Base-by-base conservation (phyloP, 768 basidiomycete genomes). In the Crassisporium funariophilum region DNA sequence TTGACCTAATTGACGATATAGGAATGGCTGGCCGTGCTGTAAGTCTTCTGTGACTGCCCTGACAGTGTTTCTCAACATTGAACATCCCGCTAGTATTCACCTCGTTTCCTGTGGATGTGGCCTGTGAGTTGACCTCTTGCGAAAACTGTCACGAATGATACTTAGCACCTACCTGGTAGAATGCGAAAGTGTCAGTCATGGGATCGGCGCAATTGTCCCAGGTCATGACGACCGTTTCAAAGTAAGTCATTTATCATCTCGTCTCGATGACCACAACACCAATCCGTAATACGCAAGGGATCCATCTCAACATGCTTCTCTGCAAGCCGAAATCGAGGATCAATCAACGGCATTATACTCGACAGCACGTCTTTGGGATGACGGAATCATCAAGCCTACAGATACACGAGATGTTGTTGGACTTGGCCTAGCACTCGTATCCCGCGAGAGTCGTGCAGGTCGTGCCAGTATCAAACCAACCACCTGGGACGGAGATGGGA, bases 101-200 rank as follows among this genome's bases (percentile, higher is more conserved):
- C 95, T 13, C 78, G 92, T 49, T 97, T 98, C 78, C 67, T 98
- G 41, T 98, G 91, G 90, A 95, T 94, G 91, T 98, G 95, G 95
- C 94, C 94, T 47, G 89, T 91, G 68, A 59, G 87, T n/a, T n/a
- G n/a, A n/a, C n/a, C n/a, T n/a, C n/a, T n/a, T n/a, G n/a, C n/a
- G n/a, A n/a, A n/a, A n/a, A 10, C 36, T 37, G 27, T n/a, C 24
- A 21, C n/a, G 10, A 12, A 39, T 35, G 22, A 44, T 49, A 16
- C 50, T 46, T 49, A 35, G 29, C 20, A 22, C 48, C 49, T 31
- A 17, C 52, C n/a, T n/a, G n/a, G n/a, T n/a, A 91, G 85, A 94
- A 94, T 54, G 91, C 94, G 25, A 94, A 88, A 66, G 86, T 95
- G 2, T 89, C 88, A 12, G 95, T 98, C 27, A 98, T 98, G 94